Evolutionary conservation across 1,284 basidiomycete genomes (phyloP), one percentile per base, ranked within the genome.

Genomic region (Ustilago trichophora): DNA sequence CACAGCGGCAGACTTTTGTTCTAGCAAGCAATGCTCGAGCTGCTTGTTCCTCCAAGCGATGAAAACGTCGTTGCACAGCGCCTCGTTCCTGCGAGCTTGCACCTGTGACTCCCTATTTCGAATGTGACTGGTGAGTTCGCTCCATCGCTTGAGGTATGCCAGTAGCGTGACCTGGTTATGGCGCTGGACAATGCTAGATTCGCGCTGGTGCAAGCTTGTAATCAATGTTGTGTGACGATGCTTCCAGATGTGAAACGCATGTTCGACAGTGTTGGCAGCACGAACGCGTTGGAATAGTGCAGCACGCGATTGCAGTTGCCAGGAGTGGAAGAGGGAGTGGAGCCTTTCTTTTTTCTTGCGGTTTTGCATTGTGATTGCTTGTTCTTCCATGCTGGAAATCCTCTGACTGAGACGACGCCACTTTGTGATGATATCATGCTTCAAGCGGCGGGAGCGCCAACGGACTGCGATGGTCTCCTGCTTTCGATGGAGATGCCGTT

Each of bases 381-480:
- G 43, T 9, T 25, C 21, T 16, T 60, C 51, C 56, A 53, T 48
- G 1, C 12, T 26, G 12, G 5, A 7, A 9, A 60, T 9, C 8
- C 24, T 19, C 18, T 38, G 41, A 0, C 37, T 19, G 1, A 33
- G 41, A 6, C 11, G 33, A 10, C 15, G 18, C 72, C 72, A 74
- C 6, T n/a, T 1, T 1, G 25, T 22, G 24, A 68, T 33, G 0
- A 50, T 31, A 3, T 16, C 44, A 6, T 53, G 56, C 31, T 71
- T 75, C 22, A 52, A 12, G 11, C 56, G 25, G 7, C 73, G 51
- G 13, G 33, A 15, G 1, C 52, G 58, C 73, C 71, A 75, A 18
- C 73, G 56, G 6, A 41, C 36, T 3, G 73, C 66, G 10, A 75
- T 31, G 7, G 65, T 59, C 22, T 72, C 59, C 19, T 57, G 52